These are phyloP conservation scores for Danielozyma ontarioensis DNA, from an alignment of 805 yeast genomes.

Conservation along the genomic window DNA sequence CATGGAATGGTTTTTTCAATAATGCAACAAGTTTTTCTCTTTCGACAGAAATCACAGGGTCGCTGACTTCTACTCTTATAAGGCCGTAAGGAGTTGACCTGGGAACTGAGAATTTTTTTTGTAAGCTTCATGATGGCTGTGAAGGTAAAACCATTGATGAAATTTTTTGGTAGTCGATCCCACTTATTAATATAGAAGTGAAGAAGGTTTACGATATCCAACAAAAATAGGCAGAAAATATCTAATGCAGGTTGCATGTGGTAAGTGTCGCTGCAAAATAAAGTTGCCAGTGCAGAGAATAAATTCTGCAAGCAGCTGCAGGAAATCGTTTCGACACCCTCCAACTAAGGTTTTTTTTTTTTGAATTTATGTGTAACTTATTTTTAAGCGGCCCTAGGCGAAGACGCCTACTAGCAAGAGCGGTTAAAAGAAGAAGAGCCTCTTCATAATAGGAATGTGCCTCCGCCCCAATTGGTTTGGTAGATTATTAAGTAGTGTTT, in stretches of 20 bases:
- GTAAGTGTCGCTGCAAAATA: neutral
- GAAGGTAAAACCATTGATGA: too few species aligned
- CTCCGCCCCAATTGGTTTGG: too few species aligned
- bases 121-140: conserved; percentile 6
- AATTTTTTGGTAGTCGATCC: too few species aligned
- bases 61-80: conserved; percentile 29
- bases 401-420: too few species aligned
- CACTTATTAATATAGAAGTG: too few species aligned
- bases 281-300: neutral
- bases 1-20: conserved; percentile 27
- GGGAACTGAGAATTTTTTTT: conserved; percentile 10
- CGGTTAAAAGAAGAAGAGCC: too few species aligned
- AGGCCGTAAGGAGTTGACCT: conserved; percentile 20
- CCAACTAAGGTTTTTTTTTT: too few species aligned
- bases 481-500: too few species aligned
- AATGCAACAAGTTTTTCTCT: conserved; percentile 30
- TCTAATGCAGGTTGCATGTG: neutral
- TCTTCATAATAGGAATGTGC: too few species aligned
- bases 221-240: neutral
- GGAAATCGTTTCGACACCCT: too few species aligned
- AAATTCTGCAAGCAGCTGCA: neutral
- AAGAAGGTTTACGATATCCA: neutral
- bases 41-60: conserved; percentile 32
- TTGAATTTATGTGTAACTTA: too few species aligned
- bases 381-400: too few species aligned